Conservation (phyloP, 768 basidiomycete species). For the Cystofilobasidium bisporidii region DNA sequence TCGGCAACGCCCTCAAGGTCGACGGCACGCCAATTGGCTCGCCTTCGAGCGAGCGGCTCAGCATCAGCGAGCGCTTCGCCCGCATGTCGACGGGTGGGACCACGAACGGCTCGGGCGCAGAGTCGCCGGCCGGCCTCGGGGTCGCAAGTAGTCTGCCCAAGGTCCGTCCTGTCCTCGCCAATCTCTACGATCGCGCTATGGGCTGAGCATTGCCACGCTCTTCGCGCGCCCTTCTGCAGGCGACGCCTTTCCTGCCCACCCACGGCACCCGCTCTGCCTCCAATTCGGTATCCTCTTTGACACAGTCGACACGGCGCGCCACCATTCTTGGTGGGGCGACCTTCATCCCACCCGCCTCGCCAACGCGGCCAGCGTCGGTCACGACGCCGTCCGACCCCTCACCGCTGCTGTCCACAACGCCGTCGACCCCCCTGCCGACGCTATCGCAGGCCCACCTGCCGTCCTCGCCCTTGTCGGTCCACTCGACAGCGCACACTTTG, state of each 20-base stretch:
- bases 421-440: background rate
- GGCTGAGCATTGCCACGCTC: background rate
- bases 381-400: background rate
- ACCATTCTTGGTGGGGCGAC: constrained; percentile 17
- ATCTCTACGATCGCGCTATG: background rate
- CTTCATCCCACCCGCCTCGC: constrained; percentile 12
- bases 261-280: background rate
- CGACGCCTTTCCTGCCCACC: constrained; percentile 23
- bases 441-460: background rate
- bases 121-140: background rate
- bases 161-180: background rate
- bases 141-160: constrained; percentile 4
- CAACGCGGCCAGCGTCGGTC: background rate
- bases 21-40: constrained; percentile 2
- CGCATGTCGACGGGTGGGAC: constrained; percentile 1
- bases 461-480: background rate
- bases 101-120: background rate
- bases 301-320: constrained; percentile 14
- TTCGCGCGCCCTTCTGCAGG: constrained; percentile 28
- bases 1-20: constrained; percentile 27
- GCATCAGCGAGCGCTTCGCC: constrained; percentile 15
- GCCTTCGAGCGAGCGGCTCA: constrained; percentile 11
- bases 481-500: background rate
- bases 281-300: constrained; percentile 3
- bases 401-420: background rate